Conservation (phyloP, 2,329 filamentous ascomycete species). For the Colletotrichum paranaense region DNA sequence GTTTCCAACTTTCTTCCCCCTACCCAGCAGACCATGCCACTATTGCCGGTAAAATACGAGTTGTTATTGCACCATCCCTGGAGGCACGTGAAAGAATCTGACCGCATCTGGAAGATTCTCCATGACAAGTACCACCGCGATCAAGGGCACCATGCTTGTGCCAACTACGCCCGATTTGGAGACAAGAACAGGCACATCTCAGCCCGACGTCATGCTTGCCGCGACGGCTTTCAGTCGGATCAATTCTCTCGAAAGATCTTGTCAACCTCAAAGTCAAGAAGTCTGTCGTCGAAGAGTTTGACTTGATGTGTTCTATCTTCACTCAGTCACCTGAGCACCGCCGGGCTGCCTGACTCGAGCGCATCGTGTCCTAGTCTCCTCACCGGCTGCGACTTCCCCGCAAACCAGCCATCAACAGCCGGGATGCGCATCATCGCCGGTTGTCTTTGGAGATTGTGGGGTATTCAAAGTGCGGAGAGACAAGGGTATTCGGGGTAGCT, state of each 20-base stretch:
- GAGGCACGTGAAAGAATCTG: constrained; percentile 12
- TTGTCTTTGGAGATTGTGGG: constrained; percentile 20
- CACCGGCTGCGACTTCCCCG: constrained; percentile 31
- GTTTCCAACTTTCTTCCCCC: neutral
- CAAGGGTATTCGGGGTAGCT: constrained; percentile 27
- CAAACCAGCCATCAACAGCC: constrained; percentile 11
- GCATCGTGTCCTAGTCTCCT: neutral
- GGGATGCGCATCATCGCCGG: constrained; percentile 18
- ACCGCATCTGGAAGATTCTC: neutral
- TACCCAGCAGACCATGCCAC: neutral
- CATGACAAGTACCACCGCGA: neutral
- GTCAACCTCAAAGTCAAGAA: neutral
- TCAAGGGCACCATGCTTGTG: neutral
- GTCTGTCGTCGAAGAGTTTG: neutral
- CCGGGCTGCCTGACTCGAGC: neutral
- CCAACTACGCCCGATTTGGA: neutral
- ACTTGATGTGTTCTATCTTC: neutral
- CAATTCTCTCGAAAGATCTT: neutral
- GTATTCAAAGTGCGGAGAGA: constrained; percentile 28
- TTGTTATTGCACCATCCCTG: neutral
- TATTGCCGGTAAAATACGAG: neutral
- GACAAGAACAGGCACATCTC: neutral
- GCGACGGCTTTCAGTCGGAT: neutral
- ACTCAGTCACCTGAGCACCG: neutral
- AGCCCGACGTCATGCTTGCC: neutral